phyloP scores from a whole-genome alignment of 2,329 filamentous ascomycete species.

The Colletotrichum sp. region DNA sequence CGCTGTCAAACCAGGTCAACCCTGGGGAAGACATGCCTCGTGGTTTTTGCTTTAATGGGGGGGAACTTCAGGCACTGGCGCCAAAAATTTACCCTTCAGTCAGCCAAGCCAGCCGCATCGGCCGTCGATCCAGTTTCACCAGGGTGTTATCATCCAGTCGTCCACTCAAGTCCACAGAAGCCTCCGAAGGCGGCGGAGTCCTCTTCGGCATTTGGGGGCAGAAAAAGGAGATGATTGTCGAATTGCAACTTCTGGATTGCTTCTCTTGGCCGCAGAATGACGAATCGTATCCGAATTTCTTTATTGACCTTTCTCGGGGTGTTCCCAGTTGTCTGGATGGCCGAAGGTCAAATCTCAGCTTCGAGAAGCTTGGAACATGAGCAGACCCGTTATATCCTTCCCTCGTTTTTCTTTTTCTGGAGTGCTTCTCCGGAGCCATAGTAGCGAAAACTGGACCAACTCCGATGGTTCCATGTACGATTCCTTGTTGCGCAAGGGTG shows the following conservation, averaged over 20 bases:
- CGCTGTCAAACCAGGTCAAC: neutral
- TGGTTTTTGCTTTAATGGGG: neutral
- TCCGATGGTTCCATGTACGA: neutral
- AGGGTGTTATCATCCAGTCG: neutral
- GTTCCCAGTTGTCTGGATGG: neutral
- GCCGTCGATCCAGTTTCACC: neutral
- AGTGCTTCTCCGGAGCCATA: neutral
- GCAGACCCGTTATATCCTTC: constrained; percentile 2
- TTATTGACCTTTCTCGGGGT: neutral
- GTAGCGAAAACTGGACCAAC: neutral
- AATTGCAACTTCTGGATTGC: neutral
- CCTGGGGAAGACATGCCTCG: neutral
- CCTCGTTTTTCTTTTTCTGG: constrained; percentile 1
- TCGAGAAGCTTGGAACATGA: constrained; percentile 4
- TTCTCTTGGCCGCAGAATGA: neutral
- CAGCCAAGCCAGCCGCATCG: neutral
- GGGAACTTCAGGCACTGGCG: neutral
- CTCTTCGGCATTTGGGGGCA: neutral
- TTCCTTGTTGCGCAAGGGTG: neutral
- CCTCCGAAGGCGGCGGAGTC: neutral
- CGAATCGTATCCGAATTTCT: neutral
- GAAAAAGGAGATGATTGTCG: neutral
- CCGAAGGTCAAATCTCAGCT: neutral
- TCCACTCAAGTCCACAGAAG: neutral
- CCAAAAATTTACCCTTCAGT: neutral